Percentiles rank a stretch among this genome's conserved stretches.
Evolutionary conservation across 176 grass and related monocot species (phyloP).

Genomic region (Carex littledalei): DNA sequence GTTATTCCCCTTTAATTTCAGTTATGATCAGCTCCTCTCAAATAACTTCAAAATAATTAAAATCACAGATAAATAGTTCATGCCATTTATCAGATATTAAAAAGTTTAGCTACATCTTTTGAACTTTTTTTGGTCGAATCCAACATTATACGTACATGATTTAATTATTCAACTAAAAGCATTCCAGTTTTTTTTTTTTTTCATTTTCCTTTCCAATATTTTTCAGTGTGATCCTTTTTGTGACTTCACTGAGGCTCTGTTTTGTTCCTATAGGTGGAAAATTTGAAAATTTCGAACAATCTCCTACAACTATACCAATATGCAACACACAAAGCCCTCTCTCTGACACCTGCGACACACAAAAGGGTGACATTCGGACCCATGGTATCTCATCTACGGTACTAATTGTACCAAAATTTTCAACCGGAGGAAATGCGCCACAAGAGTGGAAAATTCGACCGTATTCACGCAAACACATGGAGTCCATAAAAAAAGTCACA

Average conservation of each 20-base stretch:
- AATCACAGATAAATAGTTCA: background rate
- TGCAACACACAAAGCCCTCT: conserved; percentile 33
- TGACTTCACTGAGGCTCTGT: background rate
- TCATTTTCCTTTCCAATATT: background rate
- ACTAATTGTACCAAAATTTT: conserved; percentile 25
- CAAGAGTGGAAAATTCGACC: conserved; percentile 46
- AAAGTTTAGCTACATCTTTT: background rate
- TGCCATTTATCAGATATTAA: background rate
- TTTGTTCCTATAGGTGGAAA: conserved; percentile 8
- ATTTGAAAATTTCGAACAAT: conserved; percentile 26
- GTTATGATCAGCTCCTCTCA: background rate
- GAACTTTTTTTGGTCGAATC: background rate
- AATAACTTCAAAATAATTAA: too few species aligned
- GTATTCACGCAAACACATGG: conserved; percentile 49
- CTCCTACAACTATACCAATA: conserved; percentile 1
- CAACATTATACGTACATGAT: background rate
- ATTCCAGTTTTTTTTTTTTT: background rate
- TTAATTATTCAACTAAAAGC: background rate
- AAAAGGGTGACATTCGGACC: conserved; percentile 54
- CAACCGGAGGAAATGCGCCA: background rate
- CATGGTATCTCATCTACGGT: conserved; percentile 40
- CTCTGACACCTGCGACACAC: conserved; percentile 63
- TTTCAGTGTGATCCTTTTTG: background rate
- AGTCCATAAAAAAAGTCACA: conserved; percentile 27
- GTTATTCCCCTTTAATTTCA: background rate